Conservation (phyloP, 352 stramenopile genomes). For the Phytophthora sp. region DNA sequence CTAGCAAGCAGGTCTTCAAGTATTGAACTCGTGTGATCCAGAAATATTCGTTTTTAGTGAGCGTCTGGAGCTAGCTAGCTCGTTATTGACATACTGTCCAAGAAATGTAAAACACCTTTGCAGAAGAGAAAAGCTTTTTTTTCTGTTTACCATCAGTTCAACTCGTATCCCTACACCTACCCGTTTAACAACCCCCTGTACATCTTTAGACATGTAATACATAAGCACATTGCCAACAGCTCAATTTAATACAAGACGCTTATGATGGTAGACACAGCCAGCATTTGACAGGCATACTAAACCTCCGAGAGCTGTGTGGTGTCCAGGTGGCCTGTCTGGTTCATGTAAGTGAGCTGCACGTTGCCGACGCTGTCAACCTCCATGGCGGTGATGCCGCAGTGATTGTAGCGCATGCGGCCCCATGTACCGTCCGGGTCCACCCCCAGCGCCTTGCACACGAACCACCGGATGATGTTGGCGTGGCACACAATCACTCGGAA, state of each 20-base stretch:
- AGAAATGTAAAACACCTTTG: slow-evolving; percentile 17
- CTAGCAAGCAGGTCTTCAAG: slow-evolving; percentile 70
- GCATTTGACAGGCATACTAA: slow-evolving; percentile 23
- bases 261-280: too few relatives aligned
- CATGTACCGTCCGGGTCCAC: slow-evolving; percentile 69
- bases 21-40: slow-evolving; percentile 49
- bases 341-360: slow-evolving; percentile 69
- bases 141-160: too few relatives aligned
- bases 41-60: slow-evolving; percentile 27
- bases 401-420: slow-evolving; percentile 77
- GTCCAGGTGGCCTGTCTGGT: slow-evolving; percentile 66
- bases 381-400: slow-evolving; percentile 65
- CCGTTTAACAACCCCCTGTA: too few relatives aligned
- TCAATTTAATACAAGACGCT: too few relatives aligned
- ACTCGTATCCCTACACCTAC: slow-evolving; percentile 4
- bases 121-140: slow-evolving; percentile 22
- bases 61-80: slow-evolving; percentile 25
- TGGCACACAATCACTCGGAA: slow-evolving; percentile 73
- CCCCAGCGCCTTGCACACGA: slow-evolving; percentile 69
- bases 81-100: slow-evolving; percentile 19
- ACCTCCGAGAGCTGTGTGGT: slow-evolving; percentile 66
- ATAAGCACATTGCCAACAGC: too few relatives aligned
- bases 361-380: slow-evolving; percentile 77
- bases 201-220: too few relatives aligned
- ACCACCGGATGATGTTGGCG: slow-evolving; percentile 79